Conservation (phyloP, 1,284 basidiomycete genomes). For the Spongiforma sp. region DNA sequence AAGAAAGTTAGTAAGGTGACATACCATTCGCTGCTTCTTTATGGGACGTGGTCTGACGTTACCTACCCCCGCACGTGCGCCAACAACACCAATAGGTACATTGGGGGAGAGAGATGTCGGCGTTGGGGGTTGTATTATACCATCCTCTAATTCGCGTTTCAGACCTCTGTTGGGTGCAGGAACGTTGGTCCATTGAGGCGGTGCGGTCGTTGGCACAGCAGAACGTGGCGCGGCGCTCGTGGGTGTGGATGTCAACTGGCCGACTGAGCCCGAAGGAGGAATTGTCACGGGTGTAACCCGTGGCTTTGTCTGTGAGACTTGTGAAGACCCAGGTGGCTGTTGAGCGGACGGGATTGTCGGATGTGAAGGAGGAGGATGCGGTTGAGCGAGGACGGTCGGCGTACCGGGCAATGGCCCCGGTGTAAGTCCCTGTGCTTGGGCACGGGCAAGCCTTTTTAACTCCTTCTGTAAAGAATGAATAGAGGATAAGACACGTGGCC, state of each 20-base stretch:
- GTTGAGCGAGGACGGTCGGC: conserved; percentile 30
- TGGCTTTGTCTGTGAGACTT: conserved; percentile 42
- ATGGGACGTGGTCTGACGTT: conserved; percentile 68
- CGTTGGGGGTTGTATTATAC: conserved; percentile 24
- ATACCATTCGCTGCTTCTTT: conserved; percentile 79
- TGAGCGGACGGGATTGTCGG: conserved; percentile 31
- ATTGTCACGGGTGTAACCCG: conserved; percentile 43
- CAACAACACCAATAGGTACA: conserved; percentile 41
- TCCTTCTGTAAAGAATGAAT: conserved; percentile 59
- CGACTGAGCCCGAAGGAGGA: conserved; percentile 24
- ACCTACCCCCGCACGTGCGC: conserved; percentile 59
- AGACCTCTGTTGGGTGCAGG: conserved; percentile 44
- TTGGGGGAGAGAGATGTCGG: conserved; percentile 28
- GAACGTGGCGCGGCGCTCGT: conserved; percentile 39
- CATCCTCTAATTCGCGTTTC: conserved; percentile 55
- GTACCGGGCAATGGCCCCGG: conserved; percentile 34
- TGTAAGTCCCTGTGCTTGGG: conserved; percentile 50
- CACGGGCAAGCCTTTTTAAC: conserved; percentile 69
- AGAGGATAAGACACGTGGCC: conserved; percentile 18
- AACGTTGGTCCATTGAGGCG: conserved; percentile 28
- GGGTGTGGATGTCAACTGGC: conserved; percentile 34
- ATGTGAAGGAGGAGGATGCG: conserved; percentile 36
- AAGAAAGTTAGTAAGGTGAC: conserved; percentile 12
- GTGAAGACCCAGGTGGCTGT: conserved; percentile 35
- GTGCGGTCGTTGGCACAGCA: conserved; percentile 29